These are phyloP conservation scores for Botrytis squamosa DNA, from an alignment of 2,329 filamentous ascomycete genomes.

Conservation along the genomic window DNA sequence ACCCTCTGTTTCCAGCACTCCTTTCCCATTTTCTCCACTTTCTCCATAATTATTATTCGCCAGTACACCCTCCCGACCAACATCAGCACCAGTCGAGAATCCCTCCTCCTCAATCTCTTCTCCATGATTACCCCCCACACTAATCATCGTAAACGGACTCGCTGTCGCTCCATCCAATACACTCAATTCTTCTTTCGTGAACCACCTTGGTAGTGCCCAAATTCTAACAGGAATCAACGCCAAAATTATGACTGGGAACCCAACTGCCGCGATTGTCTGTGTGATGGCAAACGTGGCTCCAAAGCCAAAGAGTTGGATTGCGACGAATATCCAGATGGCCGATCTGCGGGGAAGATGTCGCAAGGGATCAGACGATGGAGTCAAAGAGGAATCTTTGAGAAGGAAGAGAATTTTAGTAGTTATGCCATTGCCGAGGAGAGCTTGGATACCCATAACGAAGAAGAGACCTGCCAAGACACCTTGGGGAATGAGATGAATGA, in stretches of 20 bases:
- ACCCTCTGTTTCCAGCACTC: constrained; percentile 20
- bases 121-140: constrained; percentile 37
- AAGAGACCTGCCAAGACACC: constrained; percentile 78
- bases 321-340: constrained; percentile 71
- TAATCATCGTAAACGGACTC: constrained; percentile 39
- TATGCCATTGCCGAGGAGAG: constrained; percentile 73
- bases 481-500: constrained; percentile 75
- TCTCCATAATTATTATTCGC: constrained; percentile 30
- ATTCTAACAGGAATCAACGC: constrained; percentile 33
- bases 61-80: constrained; percentile 22
- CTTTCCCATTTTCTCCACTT: constrained; percentile 26
- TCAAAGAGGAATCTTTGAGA: constrained; percentile 61
- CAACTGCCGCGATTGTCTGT: constrained; percentile 78
- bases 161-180: constrained; percentile 67
- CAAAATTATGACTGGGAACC: constrained; percentile 57
- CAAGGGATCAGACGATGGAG: constrained; percentile 58
- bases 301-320: constrained; percentile 67
- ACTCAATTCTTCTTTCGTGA: constrained; percentile 33
- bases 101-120: constrained; percentile 38
- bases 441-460: constrained; percentile 82
- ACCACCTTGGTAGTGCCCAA: constrained; percentile 44
- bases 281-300: constrained; percentile 80
- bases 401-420: constrained; percentile 73
- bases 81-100: constrained; percentile 23
- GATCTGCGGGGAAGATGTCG: constrained; percentile 57